Base-by-base conservation (phyloP, 2,329 filamentous ascomycete species). In the Aspergillus caelatus region DNA sequence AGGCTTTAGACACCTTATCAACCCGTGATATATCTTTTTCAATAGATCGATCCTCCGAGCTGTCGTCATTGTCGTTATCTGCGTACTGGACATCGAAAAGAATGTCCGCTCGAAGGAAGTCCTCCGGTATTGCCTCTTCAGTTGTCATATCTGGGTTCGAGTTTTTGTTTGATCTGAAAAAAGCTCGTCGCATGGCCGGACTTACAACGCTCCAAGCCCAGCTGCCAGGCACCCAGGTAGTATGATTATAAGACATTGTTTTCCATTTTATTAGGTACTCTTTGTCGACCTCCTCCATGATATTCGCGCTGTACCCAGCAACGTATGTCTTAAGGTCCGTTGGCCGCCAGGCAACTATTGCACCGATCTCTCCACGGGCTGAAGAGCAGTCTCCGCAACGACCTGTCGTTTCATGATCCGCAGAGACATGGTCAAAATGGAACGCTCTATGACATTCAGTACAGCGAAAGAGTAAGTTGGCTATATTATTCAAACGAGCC, bases 201-300 rank as follows among this genome's bases (percentile, higher is more conserved):
- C 85, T 80, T 19, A 87, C 86, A 11, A 90, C 83, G 7, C 93
- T 93, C 83, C 87, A 94, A 0, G 96, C 85, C 95, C 95, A 99
- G 19, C 90, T 85, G 14, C 94, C 95, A 11, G 93, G 88, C 84
- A 93, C 91, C 95, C 96, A 99, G 8, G 83, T 84, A 59, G 91
- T 92, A 67, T 92, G 89, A 66, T 89, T 90, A 72, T 97, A 96
- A 0, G 94, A 97, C 61, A 87, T 84, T 0, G 84, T 83, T 52
- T 91, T 88, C 92, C 94, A 98, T 74, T 95, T 97, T 70, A 99
- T 81, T 2, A 99, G 85, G 72, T 98, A 99, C 69, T 97, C 93
- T 68, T 94, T 94, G n/a, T 91, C 84, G 60, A 93, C 90, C 72
- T 95, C 90, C 12, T 80, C 77, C n/a, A 92, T 79, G 59, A 86